phyloP scores from a whole-genome alignment of 23 red algal genomes.

The Gracilaria domingensis region DNA sequence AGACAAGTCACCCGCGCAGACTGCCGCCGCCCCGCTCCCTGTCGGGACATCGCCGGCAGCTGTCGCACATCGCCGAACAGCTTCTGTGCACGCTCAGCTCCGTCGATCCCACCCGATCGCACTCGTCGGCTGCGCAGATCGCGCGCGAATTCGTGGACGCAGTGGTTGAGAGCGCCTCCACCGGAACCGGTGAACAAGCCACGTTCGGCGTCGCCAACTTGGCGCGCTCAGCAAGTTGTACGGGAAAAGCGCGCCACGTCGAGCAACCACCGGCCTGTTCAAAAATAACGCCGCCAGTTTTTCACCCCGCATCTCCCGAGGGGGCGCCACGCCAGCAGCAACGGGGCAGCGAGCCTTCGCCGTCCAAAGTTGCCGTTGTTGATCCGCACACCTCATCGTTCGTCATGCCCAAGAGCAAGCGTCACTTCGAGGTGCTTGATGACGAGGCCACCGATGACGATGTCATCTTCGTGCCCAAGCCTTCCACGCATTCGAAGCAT shows the following conservation, averaged over 20 bases:
- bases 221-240: too few species aligned
- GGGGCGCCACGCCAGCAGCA: too few species aligned
- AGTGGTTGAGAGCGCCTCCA: too few species aligned
- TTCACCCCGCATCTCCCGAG: too few species aligned
- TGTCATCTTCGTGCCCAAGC: background rate
- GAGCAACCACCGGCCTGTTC: too few species aligned
- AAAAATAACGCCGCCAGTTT: too few species aligned
- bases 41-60: background rate
- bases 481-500: background rate
- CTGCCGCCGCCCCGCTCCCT: background rate
- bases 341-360: too few species aligned
- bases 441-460: background rate
- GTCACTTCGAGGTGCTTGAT: background rate
- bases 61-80: background rate
- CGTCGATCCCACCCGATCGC: background rate
- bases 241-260: too few species aligned
- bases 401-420: background rate
- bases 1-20: background rate
- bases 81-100: background rate
- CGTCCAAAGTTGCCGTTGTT: too few species aligned
- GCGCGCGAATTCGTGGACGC: too few species aligned
- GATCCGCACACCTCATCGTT: background rate
- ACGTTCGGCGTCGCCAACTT: too few species aligned
- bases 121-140: background rate
- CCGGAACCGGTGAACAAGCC: too few species aligned